Evolutionary conservation across 1,284 basidiomycete genomes (phyloP), one percentile per base, ranked within the genome.

Genomic region (Tranzscheliella williamsii): DNA sequence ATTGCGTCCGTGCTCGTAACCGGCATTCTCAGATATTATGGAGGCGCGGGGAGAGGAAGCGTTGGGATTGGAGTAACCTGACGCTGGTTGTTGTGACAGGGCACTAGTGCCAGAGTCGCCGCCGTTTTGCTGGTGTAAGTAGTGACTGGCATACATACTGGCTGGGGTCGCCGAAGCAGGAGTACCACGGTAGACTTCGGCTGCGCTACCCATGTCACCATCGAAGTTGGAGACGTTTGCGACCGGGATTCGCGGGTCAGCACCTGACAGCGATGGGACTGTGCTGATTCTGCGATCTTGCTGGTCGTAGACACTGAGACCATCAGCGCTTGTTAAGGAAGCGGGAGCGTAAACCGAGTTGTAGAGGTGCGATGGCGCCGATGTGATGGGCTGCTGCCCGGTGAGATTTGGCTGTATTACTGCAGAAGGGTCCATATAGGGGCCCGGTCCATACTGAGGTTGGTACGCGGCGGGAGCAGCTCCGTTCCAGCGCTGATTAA

Each of bases 401-500:
- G n/a, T n/a, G n/a, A n/a, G 27, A 21, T 42, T 44, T 4, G 30
- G 22, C 13, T 48, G 35, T 13, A 49, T 53, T 12, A 29, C 24
- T 42, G 53, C 42, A 39, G 41, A 27, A 3, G 56, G 46, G 22
- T 61, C 57, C 32, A 46, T 31, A 40, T 61, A 61, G 33, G 31
- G 30, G 22, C 38, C 44, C 12, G 48, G 31, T 5, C 47, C 9
- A 16, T 47, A 61, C 5, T 42, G 43, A 5, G 42, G 51, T 4
- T 46, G 31, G 27, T 54, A 61, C 15, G 36, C 40, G 23, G 26
- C 27, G 12, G 47, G 43, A 15, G 24, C 39, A 4, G 38, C 43
- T 24, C 43, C 51, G n/a, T 58, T 64, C 61, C 61, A 64, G 37
- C 61, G 39, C 26, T 64, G 61, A 22, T 58, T 58, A 34, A 44